These are phyloP conservation scores for Elymus sibiricus DNA, from an alignment of 176 grass and related monocot species.

Conservation along the genomic window DNA sequence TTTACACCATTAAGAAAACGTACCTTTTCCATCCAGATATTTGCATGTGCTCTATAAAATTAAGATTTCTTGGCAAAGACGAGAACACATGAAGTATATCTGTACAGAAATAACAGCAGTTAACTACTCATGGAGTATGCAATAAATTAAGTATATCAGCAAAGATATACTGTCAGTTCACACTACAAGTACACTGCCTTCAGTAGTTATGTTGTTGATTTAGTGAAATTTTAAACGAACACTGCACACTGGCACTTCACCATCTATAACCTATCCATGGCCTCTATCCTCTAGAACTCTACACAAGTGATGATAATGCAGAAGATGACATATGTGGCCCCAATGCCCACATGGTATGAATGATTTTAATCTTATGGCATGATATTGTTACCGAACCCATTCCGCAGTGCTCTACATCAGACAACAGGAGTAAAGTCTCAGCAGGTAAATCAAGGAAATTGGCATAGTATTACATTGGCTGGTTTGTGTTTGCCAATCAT, in stretches of 20 bases:
- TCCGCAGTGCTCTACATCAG: background rate
- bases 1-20: conserved; percentile 12
- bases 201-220: background rate
- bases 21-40: conserved; percentile 96
- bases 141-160: conserved; percentile 78
- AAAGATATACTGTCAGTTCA: conserved; percentile 16
- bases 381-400: background rate
- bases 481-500: background rate
- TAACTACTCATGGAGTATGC: conserved; percentile 11
- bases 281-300: background rate
- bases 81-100: conserved; percentile 99
- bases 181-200: background rate
- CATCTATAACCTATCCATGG: background rate
- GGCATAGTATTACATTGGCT: background rate
- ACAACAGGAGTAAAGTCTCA: background rate
- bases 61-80: conserved; percentile 89
- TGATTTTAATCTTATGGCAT: background rate
- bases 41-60: conserved; percentile 95
- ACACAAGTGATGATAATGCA: background rate
- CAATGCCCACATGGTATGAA: background rate
- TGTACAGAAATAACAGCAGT: conserved; percentile 38
- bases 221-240: background rate
- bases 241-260: background rate
- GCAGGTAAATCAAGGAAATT: background rate
- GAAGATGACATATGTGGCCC: background rate